These are phyloP conservation scores for Kwoniella mangroviensis DNA, from an alignment of 768 basidiomycete species.

Conservation along the genomic window DNA sequence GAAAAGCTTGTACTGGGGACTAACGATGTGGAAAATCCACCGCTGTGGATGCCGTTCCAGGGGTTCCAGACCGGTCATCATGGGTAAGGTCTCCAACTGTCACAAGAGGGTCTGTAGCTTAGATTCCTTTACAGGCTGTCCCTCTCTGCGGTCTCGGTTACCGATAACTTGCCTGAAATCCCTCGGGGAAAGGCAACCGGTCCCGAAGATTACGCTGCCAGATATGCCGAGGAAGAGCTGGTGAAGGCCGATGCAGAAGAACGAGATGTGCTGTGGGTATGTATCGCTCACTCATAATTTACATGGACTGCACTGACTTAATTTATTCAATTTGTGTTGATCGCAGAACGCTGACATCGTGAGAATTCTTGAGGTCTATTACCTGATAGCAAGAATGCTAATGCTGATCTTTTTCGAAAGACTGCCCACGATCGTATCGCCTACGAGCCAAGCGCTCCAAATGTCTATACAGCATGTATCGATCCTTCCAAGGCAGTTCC, in stretches of 20 bases:
- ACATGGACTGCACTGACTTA: not conserved
- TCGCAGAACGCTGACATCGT: not conserved
- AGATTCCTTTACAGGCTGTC: conserved; percentile 5
- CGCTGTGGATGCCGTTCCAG: not conserved
- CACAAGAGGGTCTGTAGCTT: not conserved
- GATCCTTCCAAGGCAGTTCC: conserved; percentile 2
- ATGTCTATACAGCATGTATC: conserved; percentile 1
- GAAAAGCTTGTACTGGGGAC: conserved; percentile 19
- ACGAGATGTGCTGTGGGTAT: conserved; percentile 16
- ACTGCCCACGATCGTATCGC: conserved; percentile 9
- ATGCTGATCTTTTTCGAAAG: not conserved
- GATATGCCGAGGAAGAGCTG: not conserved
- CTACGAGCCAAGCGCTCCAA: not conserved
- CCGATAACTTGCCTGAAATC: conserved; percentile 1
- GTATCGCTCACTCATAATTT: not conserved
- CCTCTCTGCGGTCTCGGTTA: conserved; percentile 1
- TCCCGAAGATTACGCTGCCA: not conserved
- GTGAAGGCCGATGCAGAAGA: not conserved
- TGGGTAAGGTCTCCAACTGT: conserved; percentile 22
- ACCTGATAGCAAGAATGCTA: not conserved
- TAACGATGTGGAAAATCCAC: not conserved
- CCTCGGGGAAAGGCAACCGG: not conserved
- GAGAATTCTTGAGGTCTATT: too few relatives aligned
- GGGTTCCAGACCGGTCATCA: conserved; percentile 20
- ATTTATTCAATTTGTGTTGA: too few relatives aligned